Evolutionary conservation across 2,329 filamentous ascomycete genomes (phyloP).

Genomic region (Fusarium verrucosum): DNA sequence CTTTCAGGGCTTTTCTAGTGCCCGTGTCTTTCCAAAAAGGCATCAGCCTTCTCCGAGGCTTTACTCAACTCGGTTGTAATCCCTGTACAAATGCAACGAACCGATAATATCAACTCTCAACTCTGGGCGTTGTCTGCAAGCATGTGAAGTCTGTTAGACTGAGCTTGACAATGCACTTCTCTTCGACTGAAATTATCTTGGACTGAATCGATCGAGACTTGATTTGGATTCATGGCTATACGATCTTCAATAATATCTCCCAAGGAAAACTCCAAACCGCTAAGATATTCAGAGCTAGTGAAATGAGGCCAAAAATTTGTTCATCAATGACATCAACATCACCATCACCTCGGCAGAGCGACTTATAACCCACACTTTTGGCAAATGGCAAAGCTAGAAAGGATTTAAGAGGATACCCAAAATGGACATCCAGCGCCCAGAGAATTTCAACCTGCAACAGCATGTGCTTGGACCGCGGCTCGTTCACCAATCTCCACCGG

Average conservation of each 20-base stretch:
- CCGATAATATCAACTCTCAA: constrained; percentile 14
- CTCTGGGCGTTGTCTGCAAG: not conserved
- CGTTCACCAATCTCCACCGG: constrained; percentile 18
- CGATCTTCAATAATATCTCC: not conserved
- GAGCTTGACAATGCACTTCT: not conserved
- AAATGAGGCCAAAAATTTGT: constrained; percentile 2
- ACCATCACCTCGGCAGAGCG: constrained; percentile 9
- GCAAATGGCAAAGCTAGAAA: not conserved
- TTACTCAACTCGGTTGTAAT: constrained; percentile 18
- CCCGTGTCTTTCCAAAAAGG: constrained; percentile 10
- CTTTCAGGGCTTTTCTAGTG: constrained; percentile 24
- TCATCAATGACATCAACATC: constrained; percentile 33
- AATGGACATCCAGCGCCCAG: not conserved
- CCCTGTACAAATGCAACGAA: constrained; percentile 20
- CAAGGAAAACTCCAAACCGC: not conserved
- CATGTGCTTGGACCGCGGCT: constrained; percentile 21
- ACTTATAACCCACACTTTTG: not conserved
- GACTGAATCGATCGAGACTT: not conserved
- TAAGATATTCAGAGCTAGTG: not conserved
- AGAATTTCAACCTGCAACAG: not conserved
- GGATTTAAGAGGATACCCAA: not conserved
- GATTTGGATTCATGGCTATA: not conserved
- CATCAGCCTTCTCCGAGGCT: constrained; percentile 14
- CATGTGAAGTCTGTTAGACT: constrained; percentile 25
- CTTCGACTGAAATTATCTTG: not conserved